Conservation (phyloP, 306 rosid genomes). For the Albizia julibrissin region DNA sequence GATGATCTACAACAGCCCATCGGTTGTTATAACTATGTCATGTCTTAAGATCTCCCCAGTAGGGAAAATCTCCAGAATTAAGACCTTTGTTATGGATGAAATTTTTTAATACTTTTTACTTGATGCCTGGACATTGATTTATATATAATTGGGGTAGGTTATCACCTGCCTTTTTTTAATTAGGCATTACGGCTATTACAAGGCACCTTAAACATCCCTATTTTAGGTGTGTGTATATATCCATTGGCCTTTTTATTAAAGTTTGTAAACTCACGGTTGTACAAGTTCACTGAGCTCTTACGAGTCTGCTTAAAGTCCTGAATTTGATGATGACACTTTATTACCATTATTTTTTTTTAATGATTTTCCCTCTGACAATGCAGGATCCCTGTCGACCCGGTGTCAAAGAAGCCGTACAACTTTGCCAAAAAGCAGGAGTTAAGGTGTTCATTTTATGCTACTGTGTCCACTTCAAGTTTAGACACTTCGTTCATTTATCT, state of each 20-base stretch:
- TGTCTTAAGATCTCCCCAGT: background rate
- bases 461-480: background rate
- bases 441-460: slow-evolving; percentile 57
- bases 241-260: background rate
- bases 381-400: slow-evolving; percentile 96
- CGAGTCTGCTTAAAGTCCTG: background rate
- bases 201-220: background rate
- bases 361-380: slow-evolving; percentile 18
- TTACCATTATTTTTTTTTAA: slow-evolving; percentile 2
- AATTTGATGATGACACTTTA: background rate
- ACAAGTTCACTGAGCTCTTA: background rate
- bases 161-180: background rate
- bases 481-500: background rate
- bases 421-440: slow-evolving; percentile 93
- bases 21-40: background rate
- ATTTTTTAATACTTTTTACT: background rate
- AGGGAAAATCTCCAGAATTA: background rate
- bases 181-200: background rate
- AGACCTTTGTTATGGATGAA: background rate
- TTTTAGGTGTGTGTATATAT: background rate
- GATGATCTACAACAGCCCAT: background rate
- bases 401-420: slow-evolving; percentile 68
- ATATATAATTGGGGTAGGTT: background rate
- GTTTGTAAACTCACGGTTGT: background rate
- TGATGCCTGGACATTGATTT: background rate